Percentiles rank a stretch among this genome's conserved stretches.
Conservation (phyloP, 2,329 filamentous ascomycete species). For the Diaporthe sp. region DNA sequence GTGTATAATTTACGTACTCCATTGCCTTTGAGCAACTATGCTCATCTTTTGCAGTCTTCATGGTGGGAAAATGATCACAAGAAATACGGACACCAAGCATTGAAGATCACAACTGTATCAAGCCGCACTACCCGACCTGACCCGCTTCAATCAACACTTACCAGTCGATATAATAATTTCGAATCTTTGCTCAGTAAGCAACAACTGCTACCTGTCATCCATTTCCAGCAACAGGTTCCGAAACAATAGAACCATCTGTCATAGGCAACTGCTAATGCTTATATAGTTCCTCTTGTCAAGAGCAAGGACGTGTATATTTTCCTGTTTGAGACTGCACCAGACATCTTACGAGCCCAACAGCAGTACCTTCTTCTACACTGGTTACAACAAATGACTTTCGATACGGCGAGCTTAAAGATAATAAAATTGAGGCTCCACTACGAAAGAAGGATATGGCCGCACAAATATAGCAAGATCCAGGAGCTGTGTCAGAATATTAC, state of each 20-base stretch:
- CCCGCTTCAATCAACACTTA: background rate
- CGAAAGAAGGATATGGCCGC: background rate
- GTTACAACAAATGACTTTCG: background rate
- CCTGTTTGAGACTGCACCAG: conserved; percentile 1
- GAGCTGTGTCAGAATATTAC: background rate
- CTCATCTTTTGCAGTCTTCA: background rate
- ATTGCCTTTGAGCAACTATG: background rate
- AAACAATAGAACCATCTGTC: fast-evolving
- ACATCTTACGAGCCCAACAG: conserved; percentile 1
- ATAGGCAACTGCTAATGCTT: background rate
- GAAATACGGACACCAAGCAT: background rate
- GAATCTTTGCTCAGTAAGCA: conserved; percentile 2
- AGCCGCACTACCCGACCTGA: background rate
- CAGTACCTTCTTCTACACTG: background rate
- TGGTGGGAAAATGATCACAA: background rate
- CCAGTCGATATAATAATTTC: background rate
- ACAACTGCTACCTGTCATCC: too few relatives aligned
- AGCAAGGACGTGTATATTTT: background rate
- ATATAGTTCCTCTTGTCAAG: background rate
- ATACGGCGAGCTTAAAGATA: background rate
- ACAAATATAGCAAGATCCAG: background rate
- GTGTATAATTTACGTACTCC: background rate
- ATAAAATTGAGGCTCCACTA: conserved; percentile 8
- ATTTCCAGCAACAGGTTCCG: too few relatives aligned
- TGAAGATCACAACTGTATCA: background rate